Evolutionary conservation across 176 grass and related monocot species (phyloP).

Genomic region (Tillandsia leiboldiana): DNA sequence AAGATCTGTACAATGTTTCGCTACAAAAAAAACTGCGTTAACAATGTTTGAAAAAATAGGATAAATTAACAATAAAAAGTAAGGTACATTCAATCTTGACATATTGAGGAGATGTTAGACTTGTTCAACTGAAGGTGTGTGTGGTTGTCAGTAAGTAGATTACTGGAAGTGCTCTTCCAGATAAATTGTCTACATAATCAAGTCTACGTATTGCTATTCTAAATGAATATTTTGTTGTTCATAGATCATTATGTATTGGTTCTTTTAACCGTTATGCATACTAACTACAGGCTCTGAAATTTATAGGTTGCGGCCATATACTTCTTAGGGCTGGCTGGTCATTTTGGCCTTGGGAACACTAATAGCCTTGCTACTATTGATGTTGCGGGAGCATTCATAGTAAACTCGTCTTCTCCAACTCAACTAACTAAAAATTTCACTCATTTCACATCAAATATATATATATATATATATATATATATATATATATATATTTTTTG

Average conservation of each 20-base stretch:
- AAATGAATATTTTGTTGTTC: not conserved
- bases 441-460: not conserved
- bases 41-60: too few species aligned
- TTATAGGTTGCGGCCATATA: slow-evolving; percentile 56
- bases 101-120: too few species aligned
- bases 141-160: too few species aligned
- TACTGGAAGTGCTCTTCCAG: too few species aligned
- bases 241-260: not conserved
- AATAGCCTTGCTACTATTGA: slow-evolving; percentile 89
- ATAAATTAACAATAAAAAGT: too few species aligned
- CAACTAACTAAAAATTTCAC: not conserved
- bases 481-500: not conserved
- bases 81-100: too few species aligned
- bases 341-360: slow-evolving; percentile 92
- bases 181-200: too few species aligned
- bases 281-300: slow-evolving; percentile 6
- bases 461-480: not conserved
- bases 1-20: too few species aligned
- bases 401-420: slow-evolving; percentile 21
- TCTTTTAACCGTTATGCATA: not conserved
- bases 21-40: too few species aligned
- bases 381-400: slow-evolving; percentile 90
- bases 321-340: slow-evolving; percentile 64
- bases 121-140: too few species aligned
- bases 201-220: not conserved